A percentile compares a stretch with the other conserved stretches of the same genome.
Evolutionary conservation across 1,139 yeast species (phyloP).

Genomic region (Pichia sp.): DNA sequence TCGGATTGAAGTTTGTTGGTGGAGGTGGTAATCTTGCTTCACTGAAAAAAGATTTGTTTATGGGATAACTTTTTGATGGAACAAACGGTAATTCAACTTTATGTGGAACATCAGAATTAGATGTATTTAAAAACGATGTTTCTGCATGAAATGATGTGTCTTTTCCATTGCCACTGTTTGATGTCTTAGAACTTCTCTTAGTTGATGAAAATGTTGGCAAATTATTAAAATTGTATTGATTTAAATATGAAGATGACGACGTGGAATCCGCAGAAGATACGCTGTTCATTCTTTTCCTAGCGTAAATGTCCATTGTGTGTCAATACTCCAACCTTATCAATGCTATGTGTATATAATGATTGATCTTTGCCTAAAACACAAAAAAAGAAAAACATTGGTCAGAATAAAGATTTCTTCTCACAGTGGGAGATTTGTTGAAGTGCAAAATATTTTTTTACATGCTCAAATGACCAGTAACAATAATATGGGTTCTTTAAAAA

Average conservation of each 20-base stretch:
- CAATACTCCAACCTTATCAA: too few species aligned
- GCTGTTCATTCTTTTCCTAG: neutral
- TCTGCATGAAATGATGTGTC: slow-evolving; percentile 1
- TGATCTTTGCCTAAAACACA: too few species aligned
- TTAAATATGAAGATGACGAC: neutral
- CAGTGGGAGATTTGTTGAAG: too few species aligned
- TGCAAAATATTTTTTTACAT: slow-evolving; percentile 2
- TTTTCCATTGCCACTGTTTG: neutral
- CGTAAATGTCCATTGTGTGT: too few species aligned
- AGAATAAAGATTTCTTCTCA: too few species aligned
- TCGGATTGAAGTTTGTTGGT: neutral
- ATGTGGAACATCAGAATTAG: neutral
- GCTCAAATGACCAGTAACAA: neutral
- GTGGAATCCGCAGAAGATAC: slow-evolving; percentile 5
- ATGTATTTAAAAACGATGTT: slow-evolving; percentile 2
- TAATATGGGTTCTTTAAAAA: too few species aligned
- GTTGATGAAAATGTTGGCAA: slow-evolving; percentile 13
- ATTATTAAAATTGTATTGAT: slow-evolving; percentile 12
- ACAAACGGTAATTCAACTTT: slow-evolving; percentile 13
- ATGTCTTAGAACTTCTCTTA: neutral
- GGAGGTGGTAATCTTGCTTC: slow-evolving; percentile 8
- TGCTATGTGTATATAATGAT: too few species aligned
- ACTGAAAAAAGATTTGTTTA: slow-evolving; percentile 2
- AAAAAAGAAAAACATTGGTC: too few species aligned
- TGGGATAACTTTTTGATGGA: slow-evolving; percentile 6